Evolutionary conservation across 2,329 filamentous ascomycete genomes (phyloP).

Genomic region (Lasiodiplodia sp.): DNA sequence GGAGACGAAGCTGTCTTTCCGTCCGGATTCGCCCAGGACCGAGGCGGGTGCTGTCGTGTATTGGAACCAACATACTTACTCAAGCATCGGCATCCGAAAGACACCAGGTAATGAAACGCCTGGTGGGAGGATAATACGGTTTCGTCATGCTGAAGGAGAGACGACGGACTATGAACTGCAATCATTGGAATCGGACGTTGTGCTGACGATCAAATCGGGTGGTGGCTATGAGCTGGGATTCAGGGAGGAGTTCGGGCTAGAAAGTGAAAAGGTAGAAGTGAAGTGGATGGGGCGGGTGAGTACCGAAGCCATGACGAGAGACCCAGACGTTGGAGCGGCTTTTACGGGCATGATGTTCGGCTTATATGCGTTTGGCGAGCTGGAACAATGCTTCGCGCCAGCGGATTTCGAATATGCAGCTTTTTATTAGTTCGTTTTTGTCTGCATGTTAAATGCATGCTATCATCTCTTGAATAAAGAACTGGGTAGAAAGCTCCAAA

Average conservation of each 20-base stretch:
- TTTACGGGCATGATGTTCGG: slow-evolving; percentile 58
- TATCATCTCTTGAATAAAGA: too few relatives aligned
- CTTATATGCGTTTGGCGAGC: slow-evolving; percentile 53
- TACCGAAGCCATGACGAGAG: slow-evolving; percentile 44
- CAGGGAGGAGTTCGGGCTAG: slow-evolving; percentile 28
- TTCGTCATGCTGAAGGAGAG: slow-evolving; percentile 36
- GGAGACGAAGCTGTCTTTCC: slow-evolving; percentile 55
- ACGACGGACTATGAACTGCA: slow-evolving; percentile 32
- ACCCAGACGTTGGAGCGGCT: slow-evolving; percentile 48
- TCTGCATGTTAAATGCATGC: too few relatives aligned
- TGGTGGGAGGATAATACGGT: slow-evolving; percentile 37
- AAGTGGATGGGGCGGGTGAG: slow-evolving; percentile 42
- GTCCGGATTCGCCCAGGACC: slow-evolving; percentile 50
- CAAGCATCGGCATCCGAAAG: slow-evolving; percentile 51
- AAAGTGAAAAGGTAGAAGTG: slow-evolving; percentile 31
- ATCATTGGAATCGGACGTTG: slow-evolving; percentile 33
- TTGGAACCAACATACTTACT: slow-evolving; percentile 60
- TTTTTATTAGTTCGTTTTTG: not conserved
- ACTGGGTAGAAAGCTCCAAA: too few relatives aligned
- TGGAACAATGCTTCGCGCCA: slow-evolving; percentile 49
- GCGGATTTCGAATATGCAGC: slow-evolving; percentile 51
- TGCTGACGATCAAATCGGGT: slow-evolving; percentile 40
- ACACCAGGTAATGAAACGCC: slow-evolving; percentile 28
- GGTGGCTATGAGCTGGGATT: slow-evolving; percentile 41
- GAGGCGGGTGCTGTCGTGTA: slow-evolving; percentile 64